Percentiles rank a stretch among this genome's conserved stretches.
phyloP scores from a whole-genome alignment of 345 rosid genomes.

The Acer negundo region DNA sequence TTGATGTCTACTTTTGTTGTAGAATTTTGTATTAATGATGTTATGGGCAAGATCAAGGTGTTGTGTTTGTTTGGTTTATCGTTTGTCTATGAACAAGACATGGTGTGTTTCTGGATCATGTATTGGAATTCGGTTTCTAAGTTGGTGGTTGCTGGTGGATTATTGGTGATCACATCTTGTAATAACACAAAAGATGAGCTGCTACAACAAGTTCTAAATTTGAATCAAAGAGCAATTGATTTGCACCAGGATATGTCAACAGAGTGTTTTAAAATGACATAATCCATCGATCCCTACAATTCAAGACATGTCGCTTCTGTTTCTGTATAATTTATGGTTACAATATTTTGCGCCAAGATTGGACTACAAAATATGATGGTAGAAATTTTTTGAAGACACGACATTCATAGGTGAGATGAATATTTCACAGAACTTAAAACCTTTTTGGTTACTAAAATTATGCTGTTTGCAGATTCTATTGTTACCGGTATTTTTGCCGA shows the following conservation, averaged over 20 bases:
- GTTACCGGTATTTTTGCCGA: too few species aligned
- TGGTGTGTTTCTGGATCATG: background rate
- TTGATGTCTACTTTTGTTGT: too few species aligned
- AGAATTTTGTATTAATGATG: too few species aligned
- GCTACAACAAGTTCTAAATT: conserved; percentile 66
- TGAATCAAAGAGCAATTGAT: too few species aligned
- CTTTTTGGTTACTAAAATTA: too few species aligned
- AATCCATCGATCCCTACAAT: background rate
- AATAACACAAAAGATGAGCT: conserved; percentile 87
- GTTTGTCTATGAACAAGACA: too few species aligned
- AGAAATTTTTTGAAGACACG: background rate
- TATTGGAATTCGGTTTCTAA: conserved; percentile 9
- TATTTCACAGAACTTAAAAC: background rate
- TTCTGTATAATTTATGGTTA: background rate
- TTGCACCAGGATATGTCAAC: background rate
- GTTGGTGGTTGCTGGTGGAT: too few species aligned
- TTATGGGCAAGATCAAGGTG: too few species aligned
- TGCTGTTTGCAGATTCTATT: background rate
- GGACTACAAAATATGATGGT: background rate
- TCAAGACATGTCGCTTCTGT: background rate
- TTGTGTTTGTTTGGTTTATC: too few species aligned
- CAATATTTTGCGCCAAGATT: background rate
- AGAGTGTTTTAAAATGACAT: background rate
- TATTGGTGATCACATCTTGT: conserved; percentile 80
- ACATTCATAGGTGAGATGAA: background rate